Evolutionary conservation across 2,329 filamentous ascomycete species (phyloP).

Genomic region (Cladobotryum mycophilum): DNA sequence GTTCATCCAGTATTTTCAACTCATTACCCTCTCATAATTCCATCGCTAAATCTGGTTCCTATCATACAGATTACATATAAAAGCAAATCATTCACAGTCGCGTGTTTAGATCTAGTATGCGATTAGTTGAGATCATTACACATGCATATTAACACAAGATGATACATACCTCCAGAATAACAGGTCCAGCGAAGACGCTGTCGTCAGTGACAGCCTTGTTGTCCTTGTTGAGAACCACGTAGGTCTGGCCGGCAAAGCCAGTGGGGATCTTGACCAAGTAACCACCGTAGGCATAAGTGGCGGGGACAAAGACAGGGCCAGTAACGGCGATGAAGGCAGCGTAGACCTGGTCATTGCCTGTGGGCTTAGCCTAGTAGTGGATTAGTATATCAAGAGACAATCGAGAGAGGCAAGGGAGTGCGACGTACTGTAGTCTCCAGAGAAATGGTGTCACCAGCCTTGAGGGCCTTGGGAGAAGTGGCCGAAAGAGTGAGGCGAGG

Average conservation of each 20-base stretch:
- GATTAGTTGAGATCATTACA: no score
- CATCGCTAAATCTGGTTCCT: no score
- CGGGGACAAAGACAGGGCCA: conserved; percentile 17
- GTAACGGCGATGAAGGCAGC: conserved; percentile 30
- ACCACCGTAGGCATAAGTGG: conserved; percentile 16
- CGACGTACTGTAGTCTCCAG: conserved; percentile 19
- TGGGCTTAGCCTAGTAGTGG: no score
- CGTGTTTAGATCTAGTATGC: no score
- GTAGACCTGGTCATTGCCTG: conserved; percentile 12
- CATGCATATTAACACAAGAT: no score
- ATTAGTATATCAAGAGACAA: conserved; percentile 11
- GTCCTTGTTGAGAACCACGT: conserved; percentile 25
- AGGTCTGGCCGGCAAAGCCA: conserved; percentile 33
- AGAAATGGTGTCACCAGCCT: conserved; percentile 20
- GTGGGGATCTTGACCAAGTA: conserved; percentile 20
- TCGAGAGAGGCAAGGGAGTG: not conserved
- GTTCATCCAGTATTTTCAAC: no score
- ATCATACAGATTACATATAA: no score
- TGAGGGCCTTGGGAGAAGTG: conserved; percentile 12
- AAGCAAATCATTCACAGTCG: no score
- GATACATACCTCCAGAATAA: no score
- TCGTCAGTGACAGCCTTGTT: not conserved
- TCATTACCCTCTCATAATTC: no score
- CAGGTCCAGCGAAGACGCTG: not conserved
- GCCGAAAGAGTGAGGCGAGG: conserved; percentile 36